Conservation (phyloP, 139 green algal genomes). For the Volvox africanus region DNA sequence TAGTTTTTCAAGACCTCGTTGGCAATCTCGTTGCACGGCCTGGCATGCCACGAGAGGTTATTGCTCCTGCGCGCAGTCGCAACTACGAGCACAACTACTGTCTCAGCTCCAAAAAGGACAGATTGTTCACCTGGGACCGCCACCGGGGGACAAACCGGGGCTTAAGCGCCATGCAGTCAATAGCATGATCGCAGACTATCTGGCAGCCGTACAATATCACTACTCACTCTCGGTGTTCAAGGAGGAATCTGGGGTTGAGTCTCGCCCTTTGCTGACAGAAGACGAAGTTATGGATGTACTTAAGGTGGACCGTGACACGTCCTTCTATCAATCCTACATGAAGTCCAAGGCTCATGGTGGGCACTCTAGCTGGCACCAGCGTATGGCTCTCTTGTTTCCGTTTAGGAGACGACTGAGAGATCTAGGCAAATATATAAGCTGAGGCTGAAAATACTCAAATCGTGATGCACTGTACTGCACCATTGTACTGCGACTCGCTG, state of each 20-base stretch:
- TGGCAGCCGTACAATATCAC: slow-evolving; percentile 50
- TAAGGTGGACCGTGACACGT: slow-evolving; percentile 32
- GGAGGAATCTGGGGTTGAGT: slow-evolving; percentile 56
- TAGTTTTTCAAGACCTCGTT: too few species aligned
- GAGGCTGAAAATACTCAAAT: too few species aligned
- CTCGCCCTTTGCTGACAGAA: slow-evolving; percentile 40
- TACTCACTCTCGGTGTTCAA: slow-evolving; percentile 73
- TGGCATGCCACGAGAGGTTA: neutral
- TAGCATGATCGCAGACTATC: slow-evolving; percentile 69
- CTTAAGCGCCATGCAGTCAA: slow-evolving; percentile 61
- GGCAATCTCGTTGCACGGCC: neutral
- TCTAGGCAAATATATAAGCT: too few species aligned
- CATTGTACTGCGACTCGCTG: too few species aligned
- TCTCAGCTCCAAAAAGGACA: slow-evolving; percentile 57
- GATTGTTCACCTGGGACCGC: slow-evolving; percentile 39
- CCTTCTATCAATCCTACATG: slow-evolving; percentile 46
- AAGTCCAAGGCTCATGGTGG: slow-evolving; percentile 47
- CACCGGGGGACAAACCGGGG: slow-evolving; percentile 33
- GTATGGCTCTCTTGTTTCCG: neutral
- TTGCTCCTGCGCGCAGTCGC: slow-evolving; percentile 39
- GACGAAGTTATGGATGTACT: slow-evolving; percentile 57
- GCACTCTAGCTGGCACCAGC: neutral
- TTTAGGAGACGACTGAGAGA: neutral
- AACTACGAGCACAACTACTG: slow-evolving; percentile 65
- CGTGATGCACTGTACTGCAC: too few species aligned